Evolutionary conservation across 192 early-diverging fungal genomes (phyloP).

Genomic region (Backusella sp.): DNA sequence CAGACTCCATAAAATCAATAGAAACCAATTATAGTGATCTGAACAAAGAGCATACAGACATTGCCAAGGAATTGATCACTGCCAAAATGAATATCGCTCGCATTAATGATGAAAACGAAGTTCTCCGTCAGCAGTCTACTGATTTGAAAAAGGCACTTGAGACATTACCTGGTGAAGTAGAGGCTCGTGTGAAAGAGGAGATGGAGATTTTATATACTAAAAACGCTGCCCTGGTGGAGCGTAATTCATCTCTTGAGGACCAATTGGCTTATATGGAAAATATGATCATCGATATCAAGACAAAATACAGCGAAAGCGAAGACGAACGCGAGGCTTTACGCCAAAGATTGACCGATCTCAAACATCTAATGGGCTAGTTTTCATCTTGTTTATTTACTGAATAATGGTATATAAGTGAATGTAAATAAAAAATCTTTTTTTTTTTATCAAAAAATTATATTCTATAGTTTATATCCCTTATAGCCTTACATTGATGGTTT

Average conservation of each 20-base stretch:
- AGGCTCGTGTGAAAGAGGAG: slow-evolving; percentile 64
- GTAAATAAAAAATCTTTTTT: no score
- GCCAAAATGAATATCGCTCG: slow-evolving; percentile 59
- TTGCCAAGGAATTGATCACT: slow-evolving; percentile 67
- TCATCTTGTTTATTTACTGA: no score
- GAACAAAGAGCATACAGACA: slow-evolving; percentile 72
- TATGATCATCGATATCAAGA: slow-evolving; percentile 73
- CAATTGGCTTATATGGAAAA: slow-evolving; percentile 68
- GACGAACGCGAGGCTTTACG: slow-evolving; percentile 70
- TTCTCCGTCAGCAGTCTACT: slow-evolving; percentile 51
- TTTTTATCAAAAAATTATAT: no score
- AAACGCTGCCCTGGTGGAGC: slow-evolving; percentile 76
- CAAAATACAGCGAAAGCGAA: slow-evolving; percentile 82
- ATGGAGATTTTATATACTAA: slow-evolving; percentile 81
- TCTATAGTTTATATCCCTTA: no score
- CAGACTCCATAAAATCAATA: slow-evolving; percentile 56
- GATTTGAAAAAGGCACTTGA: slow-evolving; percentile 63
- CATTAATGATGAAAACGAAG: slow-evolving; percentile 53
- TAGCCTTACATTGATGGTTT: no score
- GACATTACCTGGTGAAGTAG: slow-evolving; percentile 58
- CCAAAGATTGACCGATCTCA: slow-evolving; percentile 71
- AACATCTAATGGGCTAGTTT: slow-evolving; percentile 49
- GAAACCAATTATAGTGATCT: slow-evolving; percentile 64
- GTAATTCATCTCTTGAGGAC: slow-evolving; percentile 67
- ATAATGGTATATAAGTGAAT: no score